These are phyloP conservation scores for Cucumis melo DNA, from an alignment of 306 rosid species.

Conservation along the genomic window DNA sequence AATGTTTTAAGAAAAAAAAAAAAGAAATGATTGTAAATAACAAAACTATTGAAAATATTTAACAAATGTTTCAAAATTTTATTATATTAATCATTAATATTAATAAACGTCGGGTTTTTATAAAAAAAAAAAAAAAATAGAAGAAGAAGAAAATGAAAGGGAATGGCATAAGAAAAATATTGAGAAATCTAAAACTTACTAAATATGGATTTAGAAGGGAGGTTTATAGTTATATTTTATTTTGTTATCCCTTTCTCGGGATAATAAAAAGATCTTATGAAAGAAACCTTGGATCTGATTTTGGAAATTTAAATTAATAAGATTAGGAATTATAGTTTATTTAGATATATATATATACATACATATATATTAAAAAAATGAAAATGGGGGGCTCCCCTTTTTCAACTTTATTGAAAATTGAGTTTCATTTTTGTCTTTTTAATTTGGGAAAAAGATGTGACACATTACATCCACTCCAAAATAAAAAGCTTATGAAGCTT, in stretches of 20 bases:
- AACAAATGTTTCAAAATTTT: no score
- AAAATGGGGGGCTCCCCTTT: neutral
- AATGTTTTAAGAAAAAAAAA: no score
- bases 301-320: neutral
- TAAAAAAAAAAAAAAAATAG: no score
- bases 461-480: neutral
- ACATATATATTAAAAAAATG: neutral
- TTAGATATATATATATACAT: neutral
- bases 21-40: no score
- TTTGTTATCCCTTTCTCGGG: neutral
- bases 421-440: neutral
- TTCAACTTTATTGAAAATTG: conserved; percentile 5
- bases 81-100: no score
- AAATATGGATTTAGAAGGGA: neutral
- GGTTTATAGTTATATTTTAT: neutral
- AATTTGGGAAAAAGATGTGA: neutral
- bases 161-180: neutral
- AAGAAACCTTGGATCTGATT: neutral
- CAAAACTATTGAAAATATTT: no score
- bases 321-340: neutral
- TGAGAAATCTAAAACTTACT: neutral
- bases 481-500: neutral
- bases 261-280: neutral
- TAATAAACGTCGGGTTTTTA: no score
- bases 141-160: neutral